Evolutionary conservation across 225 moss, liverwort and hornwort genomes (phyloP).

Genomic region (Straminergon stramineum): DNA sequence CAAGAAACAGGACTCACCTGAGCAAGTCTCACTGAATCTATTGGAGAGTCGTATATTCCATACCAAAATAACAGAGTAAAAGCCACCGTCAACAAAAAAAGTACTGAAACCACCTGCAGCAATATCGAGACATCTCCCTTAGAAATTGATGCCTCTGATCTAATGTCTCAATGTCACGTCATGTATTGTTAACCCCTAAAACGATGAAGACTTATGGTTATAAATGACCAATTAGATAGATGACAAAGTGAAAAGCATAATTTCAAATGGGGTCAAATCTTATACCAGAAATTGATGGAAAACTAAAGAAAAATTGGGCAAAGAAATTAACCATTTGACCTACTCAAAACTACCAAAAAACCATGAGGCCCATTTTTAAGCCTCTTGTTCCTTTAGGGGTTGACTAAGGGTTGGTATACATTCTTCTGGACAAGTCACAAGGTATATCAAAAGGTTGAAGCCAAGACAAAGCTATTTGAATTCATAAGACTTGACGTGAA

Average conservation of each 20-base stretch:
- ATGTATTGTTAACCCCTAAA: neutral
- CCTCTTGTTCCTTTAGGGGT: neutral
- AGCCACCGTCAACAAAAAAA: slow-evolving; percentile 64
- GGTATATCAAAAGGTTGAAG: neutral
- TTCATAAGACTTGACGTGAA: neutral
- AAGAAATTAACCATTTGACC: neutral
- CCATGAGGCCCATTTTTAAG: neutral
- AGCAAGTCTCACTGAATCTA: slow-evolving; percentile 59
- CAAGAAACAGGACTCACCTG: slow-evolving; percentile 32
- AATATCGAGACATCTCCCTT: neutral
- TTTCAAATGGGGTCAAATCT: neutral
- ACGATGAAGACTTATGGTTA: neutral
- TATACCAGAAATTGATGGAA: neutral
- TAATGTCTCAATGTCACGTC: neutral
- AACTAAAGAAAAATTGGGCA: neutral
- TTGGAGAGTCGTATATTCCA: slow-evolving; percentile 55
- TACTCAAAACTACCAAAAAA: neutral
- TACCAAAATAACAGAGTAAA: slow-evolving; percentile 77
- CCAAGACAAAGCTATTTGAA: neutral
- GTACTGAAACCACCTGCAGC: slow-evolving; percentile 55
- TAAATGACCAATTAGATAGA: neutral
- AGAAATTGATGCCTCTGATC: neutral
- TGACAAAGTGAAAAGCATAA: neutral
- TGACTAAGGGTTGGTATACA: neutral
- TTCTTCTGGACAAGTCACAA: neutral